Percentiles rank a stretch among this genome's conserved stretches.
These are phyloP conservation scores for Claviceps cyperi DNA, from an alignment of 2,329 filamentous ascomycete genomes.

Conservation along the genomic window DNA sequence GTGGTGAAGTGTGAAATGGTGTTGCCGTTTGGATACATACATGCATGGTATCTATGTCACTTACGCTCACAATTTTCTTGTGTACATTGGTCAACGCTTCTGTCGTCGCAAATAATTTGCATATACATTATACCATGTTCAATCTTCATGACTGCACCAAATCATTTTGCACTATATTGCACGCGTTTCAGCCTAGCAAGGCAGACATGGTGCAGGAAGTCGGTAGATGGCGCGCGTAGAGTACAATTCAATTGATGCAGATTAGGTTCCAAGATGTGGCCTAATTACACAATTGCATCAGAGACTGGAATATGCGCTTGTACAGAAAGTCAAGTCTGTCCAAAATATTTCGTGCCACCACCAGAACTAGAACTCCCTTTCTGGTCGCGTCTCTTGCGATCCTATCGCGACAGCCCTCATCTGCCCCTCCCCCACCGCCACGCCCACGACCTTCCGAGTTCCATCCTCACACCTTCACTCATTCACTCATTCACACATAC, in stretches of 20 bases:
- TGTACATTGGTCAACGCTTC: background rate
- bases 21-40: background rate
- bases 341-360: too few species aligned
- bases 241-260: too few species aligned
- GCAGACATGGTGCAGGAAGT: too few species aligned
- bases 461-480: background rate
- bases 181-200: background rate
- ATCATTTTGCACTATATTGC: background rate
- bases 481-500: background rate
- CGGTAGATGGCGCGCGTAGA: too few species aligned
- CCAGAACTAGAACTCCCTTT: too few species aligned
- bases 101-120: background rate
- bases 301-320: too few species aligned
- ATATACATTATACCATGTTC: background rate
- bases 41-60: background rate
- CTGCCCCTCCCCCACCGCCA: background rate
- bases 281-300: too few species aligned
- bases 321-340: too few species aligned
- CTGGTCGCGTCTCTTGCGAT: too few species aligned
- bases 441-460: background rate
- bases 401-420: too few species aligned
- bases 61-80: background rate
- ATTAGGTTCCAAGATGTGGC: too few species aligned
- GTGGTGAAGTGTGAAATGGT: background rate
- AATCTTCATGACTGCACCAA: background rate